Conservation (phyloP, 768 basidiomycete species). For the Kwoniella botswanensis region DNA sequence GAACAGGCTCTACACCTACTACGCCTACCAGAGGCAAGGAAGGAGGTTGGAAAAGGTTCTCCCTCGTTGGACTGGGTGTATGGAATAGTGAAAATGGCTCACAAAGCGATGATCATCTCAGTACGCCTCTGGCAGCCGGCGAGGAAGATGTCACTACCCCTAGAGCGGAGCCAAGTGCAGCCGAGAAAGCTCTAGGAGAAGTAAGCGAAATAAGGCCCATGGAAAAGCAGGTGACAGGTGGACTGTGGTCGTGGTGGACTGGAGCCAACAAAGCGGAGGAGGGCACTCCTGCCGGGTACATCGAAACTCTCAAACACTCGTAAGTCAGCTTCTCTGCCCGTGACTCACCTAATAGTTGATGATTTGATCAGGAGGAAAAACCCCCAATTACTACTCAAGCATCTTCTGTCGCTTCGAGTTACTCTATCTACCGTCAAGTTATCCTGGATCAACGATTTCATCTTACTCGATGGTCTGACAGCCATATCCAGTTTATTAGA, state of each 20-base stretch:
- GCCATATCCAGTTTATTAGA: slow-evolving; percentile 61
- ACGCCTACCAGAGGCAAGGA: slow-evolving; percentile 7
- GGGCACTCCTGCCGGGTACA: slow-evolving; percentile 55
- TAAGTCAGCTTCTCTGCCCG: slow-evolving; percentile 12
- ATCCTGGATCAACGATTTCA: slow-evolving; percentile 77
- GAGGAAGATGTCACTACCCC: slow-evolving; percentile 21
- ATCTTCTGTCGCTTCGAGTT: slow-evolving; percentile 79
- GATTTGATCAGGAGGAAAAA: slow-evolving; percentile 44
- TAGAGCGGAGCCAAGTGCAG: slow-evolving; percentile 17
- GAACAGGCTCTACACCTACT: slow-evolving; percentile 12
- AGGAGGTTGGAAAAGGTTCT: slow-evolving; percentile 49
- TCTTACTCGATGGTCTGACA: slow-evolving; percentile 71
- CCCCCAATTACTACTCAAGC: slow-evolving; percentile 75
- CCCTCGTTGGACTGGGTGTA: slow-evolving; percentile 42
- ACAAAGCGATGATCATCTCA: neutral
- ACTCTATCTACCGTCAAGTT: slow-evolving; percentile 82
- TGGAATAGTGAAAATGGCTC: slow-evolving; percentile 29
- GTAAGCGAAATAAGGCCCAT: slow-evolving; percentile 25
- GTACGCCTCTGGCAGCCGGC: neutral
- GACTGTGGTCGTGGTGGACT: slow-evolving; percentile 80
- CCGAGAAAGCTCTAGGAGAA: slow-evolving; percentile 18
- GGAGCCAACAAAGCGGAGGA: slow-evolving; percentile 62
- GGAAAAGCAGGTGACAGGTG: slow-evolving; percentile 65
- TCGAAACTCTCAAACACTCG: slow-evolving; percentile 30
- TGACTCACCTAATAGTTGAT: neutral